Evolutionary conservation across 73 alveolate genomes (phyloP).

Genomic region (Symbiodinium pilosum): DNA sequence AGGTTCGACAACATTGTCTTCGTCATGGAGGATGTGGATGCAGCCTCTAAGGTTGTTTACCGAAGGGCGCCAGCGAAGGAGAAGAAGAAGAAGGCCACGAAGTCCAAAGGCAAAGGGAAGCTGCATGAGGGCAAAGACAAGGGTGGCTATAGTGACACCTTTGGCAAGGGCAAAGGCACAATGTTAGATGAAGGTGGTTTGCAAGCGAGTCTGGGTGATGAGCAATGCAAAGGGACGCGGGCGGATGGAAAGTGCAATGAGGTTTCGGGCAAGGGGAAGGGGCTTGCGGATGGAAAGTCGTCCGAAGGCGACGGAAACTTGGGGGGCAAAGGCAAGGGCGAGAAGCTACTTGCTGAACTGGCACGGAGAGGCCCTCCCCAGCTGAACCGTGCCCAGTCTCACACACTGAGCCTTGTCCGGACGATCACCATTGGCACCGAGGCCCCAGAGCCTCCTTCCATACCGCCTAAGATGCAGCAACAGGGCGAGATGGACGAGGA

Average conservation of each 20-base stretch:
- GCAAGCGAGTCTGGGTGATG: too few relatives aligned
- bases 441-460: not conserved
- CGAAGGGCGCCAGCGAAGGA: not conserved
- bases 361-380: not conserved
- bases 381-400: constrained; percentile 17
- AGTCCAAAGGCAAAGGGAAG: constrained; percentile 6
- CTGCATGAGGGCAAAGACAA: not conserved
- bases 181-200: not conserved
- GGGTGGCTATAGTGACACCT: not conserved
- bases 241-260: too few relatives aligned
- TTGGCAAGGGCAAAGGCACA: not conserved
- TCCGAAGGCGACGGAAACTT: not conserved
- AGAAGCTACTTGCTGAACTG: not conserved
- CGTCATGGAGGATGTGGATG: constrained; percentile 93
- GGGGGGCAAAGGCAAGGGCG: not conserved
- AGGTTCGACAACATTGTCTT: constrained; percentile 65
- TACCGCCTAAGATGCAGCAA: too few relatives aligned
- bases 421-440: not conserved
- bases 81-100: not conserved
- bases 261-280: not conserved
- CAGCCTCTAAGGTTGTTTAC: constrained; percentile 56
- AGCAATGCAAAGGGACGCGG: too few relatives aligned
- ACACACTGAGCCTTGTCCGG: constrained; percentile 11
- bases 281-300: not conserved
- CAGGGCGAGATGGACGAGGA: constrained; percentile 17